Evolutionary conservation across 2,329 filamentous ascomycete species (phyloP).

Genomic region (Alternaria dauci): DNA sequence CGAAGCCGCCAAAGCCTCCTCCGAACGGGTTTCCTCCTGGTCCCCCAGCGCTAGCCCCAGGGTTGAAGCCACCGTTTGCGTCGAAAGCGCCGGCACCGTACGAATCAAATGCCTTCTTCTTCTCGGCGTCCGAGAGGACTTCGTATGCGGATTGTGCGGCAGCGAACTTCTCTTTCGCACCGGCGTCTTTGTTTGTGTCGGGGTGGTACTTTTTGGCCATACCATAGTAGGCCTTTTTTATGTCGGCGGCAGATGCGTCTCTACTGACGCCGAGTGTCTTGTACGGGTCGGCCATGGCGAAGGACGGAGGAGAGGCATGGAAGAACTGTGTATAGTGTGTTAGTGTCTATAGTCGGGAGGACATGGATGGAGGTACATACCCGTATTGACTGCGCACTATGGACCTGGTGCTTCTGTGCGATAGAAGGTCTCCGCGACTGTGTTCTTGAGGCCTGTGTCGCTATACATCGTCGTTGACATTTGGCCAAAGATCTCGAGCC

Average conservation of each 20-base stretch:
- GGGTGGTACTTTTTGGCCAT: constrained; percentile 97
- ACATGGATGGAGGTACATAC: constrained; percentile 28
- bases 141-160: constrained; percentile 96
- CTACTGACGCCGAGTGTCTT: constrained; percentile 84
- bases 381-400: constrained; percentile 39
- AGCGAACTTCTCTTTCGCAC: constrained; percentile 92
- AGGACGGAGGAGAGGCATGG: constrained; percentile 62
- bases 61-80: constrained; percentile 77
- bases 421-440: constrained; percentile 39
- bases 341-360: constrained; percentile 15
- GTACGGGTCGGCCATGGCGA: constrained; percentile 81
- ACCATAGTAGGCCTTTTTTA: constrained; percentile 98
- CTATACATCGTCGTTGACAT: constrained; percentile 44
- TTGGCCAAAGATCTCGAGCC: constrained; percentile 35
- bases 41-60: constrained; percentile 68
- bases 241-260: constrained; percentile 80
- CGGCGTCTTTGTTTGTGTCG: constrained; percentile 94
- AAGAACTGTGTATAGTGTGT: constrained; percentile 40
- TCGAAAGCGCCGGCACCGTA: constrained; percentile 84
- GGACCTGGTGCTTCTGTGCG: constrained; percentile 27
- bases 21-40: constrained; percentile 71
- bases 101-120: constrained; percentile 90
- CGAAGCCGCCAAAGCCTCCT: constrained; percentile 58
- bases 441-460: constrained; percentile 34
- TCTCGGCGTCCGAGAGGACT: constrained; percentile 88